phyloP scores from a whole-genome alignment of 2,329 filamentous ascomycete genomes.

The Pseudocercospora fuligena region DNA sequence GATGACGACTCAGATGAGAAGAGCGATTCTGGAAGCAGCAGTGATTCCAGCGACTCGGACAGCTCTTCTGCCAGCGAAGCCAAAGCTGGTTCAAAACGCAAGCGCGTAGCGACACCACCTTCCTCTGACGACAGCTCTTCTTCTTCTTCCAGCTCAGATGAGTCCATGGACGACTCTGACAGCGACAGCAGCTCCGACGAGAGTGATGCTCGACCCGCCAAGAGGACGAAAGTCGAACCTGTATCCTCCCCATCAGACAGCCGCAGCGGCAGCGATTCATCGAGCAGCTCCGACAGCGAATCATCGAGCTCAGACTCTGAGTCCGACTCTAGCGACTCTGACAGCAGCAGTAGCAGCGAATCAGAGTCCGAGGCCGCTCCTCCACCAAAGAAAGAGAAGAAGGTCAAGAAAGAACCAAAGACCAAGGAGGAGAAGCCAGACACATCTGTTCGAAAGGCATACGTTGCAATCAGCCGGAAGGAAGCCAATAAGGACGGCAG shows the following conservation, averaged over 20 bases:
- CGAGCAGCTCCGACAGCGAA: constrained; percentile 34
- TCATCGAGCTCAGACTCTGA: constrained; percentile 18
- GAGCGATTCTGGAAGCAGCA: constrained; percentile 19
- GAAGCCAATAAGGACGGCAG: constrained; percentile 23
- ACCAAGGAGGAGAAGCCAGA: constrained; percentile 1
- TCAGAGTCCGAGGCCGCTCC: constrained; percentile 36
- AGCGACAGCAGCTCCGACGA: constrained; percentile 32
- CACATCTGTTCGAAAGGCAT: too few species aligned
- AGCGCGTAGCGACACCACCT: constrained; percentile 25
- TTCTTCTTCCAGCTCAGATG: constrained; percentile 10
- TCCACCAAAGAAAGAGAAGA: constrained; percentile 29
- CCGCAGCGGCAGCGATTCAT: constrained; percentile 32
- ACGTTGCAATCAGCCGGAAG: not conserved
- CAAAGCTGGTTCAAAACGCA: constrained; percentile 28
- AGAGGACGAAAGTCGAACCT: constrained; percentile 36
- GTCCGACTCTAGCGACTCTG: constrained; percentile 22
- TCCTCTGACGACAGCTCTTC: constrained; percentile 25
- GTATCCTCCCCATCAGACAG: constrained; percentile 22
- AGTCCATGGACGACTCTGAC: constrained; percentile 18
- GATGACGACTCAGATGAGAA: constrained; percentile 32
- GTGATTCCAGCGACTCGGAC: constrained; percentile 22
- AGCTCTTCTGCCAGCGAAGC: constrained; percentile 17
- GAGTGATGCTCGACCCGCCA: constrained; percentile 38
- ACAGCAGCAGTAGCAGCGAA: constrained; percentile 45
- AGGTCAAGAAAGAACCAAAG: constrained; percentile 7